phyloP scores from a whole-genome alignment of 2,329 filamentous ascomycete species.

The Epichloe sp. region DNA sequence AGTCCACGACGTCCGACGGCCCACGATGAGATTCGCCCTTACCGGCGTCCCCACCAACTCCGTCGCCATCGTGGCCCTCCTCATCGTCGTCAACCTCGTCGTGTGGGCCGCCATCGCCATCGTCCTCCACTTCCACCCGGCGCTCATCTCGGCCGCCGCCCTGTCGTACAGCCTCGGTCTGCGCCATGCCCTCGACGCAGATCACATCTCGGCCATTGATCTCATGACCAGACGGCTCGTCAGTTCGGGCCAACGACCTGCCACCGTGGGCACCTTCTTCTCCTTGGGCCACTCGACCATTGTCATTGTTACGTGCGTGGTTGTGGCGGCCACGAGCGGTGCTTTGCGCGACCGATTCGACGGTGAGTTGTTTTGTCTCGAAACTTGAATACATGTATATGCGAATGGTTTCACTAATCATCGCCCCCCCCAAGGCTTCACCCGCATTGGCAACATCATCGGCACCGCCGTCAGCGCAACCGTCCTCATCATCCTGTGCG shows the following conservation, averaged over 20 bases:
- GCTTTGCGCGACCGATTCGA: conserved; percentile 72
- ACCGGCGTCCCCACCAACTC: conserved; percentile 9
- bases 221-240: conserved; percentile 85
- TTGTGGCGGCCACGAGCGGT: conserved; percentile 81
- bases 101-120: conserved; percentile 43
- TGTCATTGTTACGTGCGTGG: conserved; percentile 78
- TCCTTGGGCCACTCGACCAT: conserved; percentile 88
- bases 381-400: background rate
- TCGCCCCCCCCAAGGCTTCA: conserved; percentile 41
- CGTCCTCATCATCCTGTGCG: conserved; percentile 69
- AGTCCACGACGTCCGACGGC: background rate
- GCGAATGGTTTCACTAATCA: background rate
- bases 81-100: conserved; percentile 37
- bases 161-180: conserved; percentile 82
- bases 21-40: background rate
- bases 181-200: conserved; percentile 93
- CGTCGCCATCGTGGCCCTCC: conserved; percentile 35
- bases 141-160: conserved; percentile 65
- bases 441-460: conserved; percentile 71
- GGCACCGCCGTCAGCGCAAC: conserved; percentile 76
- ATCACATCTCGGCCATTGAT: conserved; percentile 79
- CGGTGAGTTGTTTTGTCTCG: conserved; percentile 12
- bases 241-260: conserved; percentile 70
- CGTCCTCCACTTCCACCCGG: conserved; percentile 38
- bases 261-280: conserved; percentile 91